Conservation (phyloP, 371 early-diverging fungal genomes). For the Rhizopus sp. region DNA sequence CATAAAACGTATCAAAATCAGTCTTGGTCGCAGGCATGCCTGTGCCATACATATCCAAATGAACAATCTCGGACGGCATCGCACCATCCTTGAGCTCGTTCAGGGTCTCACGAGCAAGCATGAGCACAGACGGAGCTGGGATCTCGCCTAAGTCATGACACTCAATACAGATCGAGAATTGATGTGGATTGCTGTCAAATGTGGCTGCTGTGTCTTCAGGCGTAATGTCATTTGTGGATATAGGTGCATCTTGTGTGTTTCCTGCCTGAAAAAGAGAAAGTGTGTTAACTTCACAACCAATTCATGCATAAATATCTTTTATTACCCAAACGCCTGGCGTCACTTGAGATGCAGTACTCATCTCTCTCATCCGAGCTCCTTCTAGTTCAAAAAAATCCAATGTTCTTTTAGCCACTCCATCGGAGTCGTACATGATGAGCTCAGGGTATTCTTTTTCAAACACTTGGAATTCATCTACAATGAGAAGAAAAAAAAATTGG, state of each 20-base stretch:
- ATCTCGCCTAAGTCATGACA: conserved; percentile 59
- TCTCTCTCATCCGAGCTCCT: conserved; percentile 54
- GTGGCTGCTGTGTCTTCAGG: neutral
- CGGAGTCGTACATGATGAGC: conserved; percentile 44
- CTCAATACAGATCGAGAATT: conserved; percentile 64
- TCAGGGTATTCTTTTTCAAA: conserved; percentile 56
- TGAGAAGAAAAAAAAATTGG: neutral
- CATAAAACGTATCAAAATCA: conserved; percentile 34
- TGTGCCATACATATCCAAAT: conserved; percentile 50
- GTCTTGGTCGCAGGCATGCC: conserved; percentile 21
- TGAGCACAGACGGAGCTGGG: conserved; percentile 49
- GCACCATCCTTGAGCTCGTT: conserved; percentile 30
- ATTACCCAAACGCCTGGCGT: conserved; percentile 61
- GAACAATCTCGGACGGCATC: conserved; percentile 53
- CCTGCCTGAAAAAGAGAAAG: conserved; percentile 46
- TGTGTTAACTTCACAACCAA: neutral
- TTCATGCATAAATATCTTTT: neutral
- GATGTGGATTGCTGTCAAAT: conserved; percentile 37
- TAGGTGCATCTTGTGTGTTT: conserved; percentile 61
- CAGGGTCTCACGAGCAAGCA: conserved; percentile 40
- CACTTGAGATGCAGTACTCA: conserved; percentile 59
- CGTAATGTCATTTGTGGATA: conserved; percentile 15
- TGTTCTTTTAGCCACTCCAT: conserved; percentile 38
- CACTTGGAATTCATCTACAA: conserved; percentile 33
- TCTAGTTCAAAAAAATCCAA: conserved; percentile 58